Evolutionary conservation across 148 eudicot genomes (phyloP), one percentile per base, ranked within the genome.

Genomic region (Amaranthus hypochondriacus): DNA sequence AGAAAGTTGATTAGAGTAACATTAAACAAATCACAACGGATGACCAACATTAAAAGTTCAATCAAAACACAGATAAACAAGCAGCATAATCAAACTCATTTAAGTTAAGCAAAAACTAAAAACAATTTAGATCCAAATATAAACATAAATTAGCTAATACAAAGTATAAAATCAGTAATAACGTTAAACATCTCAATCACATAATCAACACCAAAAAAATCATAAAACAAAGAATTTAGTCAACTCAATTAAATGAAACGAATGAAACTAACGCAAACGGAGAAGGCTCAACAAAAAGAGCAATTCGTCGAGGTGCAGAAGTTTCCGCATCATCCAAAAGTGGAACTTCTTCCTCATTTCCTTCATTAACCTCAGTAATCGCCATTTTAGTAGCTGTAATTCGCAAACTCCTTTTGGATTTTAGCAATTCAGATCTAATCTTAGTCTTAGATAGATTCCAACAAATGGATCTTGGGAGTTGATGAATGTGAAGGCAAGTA

Each of bases 211-310:
- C 2, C 5, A 46, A 63, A 50, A 62, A 7, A 28, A 28, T 6
- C 4, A 12, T 28, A 44, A 56, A n/a, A 21, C 44, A 55, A 51
- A 52, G 11, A 10, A 60, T 4, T 14, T 6, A 65, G 51, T 48
- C 68, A 65, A 65, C 68, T 14, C 4, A 65, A 65, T 5, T 65
- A 7, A 14, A 18, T 18, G 18, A 18, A 18, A 18, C 18, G 18
- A 46, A 46, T 51, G 13, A 56, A 39, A 90, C 97, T 90, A 81
- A 95, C 98, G 98, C 84, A 76, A 95, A 95, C 3, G 98, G 98
- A 70, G 98, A 94, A 64, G 98, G 98, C 93, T 94, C 98, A 44
- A 94, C 96, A 82, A 94, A 94, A 75, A 94, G 96, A 77, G 93
- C 98, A 75, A 94, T 94, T 9, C 98, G 86, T 47, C 96, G 87